Evolutionary conservation across 1,284 basidiomycete species (phyloP).

Genomic region (Ceratobasidium papillatum): DNA sequence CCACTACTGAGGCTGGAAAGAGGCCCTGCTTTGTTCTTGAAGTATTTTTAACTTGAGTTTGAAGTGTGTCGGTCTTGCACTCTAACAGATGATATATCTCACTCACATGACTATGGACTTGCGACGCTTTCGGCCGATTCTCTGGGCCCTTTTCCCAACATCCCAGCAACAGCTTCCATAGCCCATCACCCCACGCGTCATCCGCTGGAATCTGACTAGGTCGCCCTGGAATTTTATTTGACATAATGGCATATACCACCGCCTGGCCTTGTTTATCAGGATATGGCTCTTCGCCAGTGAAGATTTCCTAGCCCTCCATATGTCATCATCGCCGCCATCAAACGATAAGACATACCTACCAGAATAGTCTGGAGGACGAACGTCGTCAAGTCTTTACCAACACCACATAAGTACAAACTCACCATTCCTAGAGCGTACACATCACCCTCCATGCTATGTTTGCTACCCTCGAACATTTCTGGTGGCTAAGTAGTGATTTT

Average conservation of each 20-base stretch:
- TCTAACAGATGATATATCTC: no score
- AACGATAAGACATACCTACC: background rate
- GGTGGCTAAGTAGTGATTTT: background rate
- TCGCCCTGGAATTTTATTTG: background rate
- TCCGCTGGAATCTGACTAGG: background rate
- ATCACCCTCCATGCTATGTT: background rate
- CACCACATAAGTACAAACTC: no score
- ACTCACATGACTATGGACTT: background rate
- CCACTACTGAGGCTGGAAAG: no score
- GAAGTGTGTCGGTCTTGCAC: no score
- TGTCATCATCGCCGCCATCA: no score
- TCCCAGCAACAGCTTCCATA: background rate
- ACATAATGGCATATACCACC: background rate
- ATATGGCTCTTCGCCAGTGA: background rate
- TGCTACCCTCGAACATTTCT: background rate
- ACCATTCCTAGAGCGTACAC: slow-evolving; percentile 27
- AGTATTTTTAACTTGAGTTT: no score
- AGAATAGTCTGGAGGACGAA: slow-evolving; percentile 9
- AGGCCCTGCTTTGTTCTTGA: no score
- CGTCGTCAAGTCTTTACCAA: no score
- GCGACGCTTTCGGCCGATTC: background rate
- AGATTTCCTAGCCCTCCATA: background rate
- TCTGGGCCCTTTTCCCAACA: background rate
- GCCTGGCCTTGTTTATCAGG: background rate
- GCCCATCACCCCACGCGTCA: background rate